Conservation (phyloP, 2,329 filamentous ascomycete genomes). For the Alternaria angustiovoidea region DNA sequence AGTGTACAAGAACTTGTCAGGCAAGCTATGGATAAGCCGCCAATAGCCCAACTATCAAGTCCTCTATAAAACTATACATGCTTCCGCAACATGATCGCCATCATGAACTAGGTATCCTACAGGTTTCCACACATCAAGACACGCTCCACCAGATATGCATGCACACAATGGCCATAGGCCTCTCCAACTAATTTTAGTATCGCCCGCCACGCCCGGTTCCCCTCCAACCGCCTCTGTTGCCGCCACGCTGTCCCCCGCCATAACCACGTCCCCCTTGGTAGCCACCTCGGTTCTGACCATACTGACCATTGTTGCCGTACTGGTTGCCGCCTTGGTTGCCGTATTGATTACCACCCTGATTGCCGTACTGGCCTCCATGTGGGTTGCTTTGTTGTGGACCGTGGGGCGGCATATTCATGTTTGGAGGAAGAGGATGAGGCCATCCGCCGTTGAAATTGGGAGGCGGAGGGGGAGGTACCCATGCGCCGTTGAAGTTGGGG, state of each 20-base stretch:
- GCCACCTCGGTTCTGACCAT: slow-evolving; percentile 19
- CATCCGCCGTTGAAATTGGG: slow-evolving; percentile 35
- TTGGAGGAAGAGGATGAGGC: slow-evolving; percentile 25
- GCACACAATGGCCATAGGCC: background rate
- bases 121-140: background rate
- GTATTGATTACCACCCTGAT: slow-evolving; percentile 18
- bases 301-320: slow-evolving; percentile 16
- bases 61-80: background rate
- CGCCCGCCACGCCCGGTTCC: slow-evolving; percentile 26
- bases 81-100: background rate
- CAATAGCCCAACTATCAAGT: background rate
- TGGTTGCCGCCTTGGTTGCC: slow-evolving; percentile 17
- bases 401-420: slow-evolving; percentile 26
- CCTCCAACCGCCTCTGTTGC: slow-evolving; percentile 27
- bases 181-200: slow-evolving; percentile 10
- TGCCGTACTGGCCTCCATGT: slow-evolving; percentile 19
- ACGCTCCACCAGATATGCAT: background rate
- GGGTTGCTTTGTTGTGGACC: slow-evolving; percentile 12
- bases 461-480: slow-evolving; percentile 27
- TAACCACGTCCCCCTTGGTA: slow-evolving; percentile 20
- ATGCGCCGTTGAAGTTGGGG: slow-evolving; percentile 33
- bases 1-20: background rate
- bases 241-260: slow-evolving; percentile 16
- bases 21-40: background rate
- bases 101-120: background rate